Base-by-base conservation (phyloP, 2,329 filamentous ascomycete genomes). In the Pseudogymnoascus sp. region DNA sequence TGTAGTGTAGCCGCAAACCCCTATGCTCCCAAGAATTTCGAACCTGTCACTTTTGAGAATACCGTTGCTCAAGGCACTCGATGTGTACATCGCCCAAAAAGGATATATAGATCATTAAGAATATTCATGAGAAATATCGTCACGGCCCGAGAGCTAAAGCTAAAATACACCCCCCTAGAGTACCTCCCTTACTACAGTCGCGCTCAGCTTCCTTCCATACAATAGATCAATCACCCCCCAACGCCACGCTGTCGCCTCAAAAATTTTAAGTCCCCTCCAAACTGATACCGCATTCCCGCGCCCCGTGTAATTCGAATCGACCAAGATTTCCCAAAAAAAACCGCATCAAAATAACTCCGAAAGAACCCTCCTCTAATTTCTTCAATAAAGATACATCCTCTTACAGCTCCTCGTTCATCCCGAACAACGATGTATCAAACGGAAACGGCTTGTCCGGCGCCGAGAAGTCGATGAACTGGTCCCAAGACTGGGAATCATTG, bases 401-500 rank as follows among this genome's bases (percentile, higher is more conserved):
- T 39, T 59, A 59, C 55, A 59, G 36, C 19, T 39, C 55, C 11
- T 71, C 71, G 64, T 78, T 75, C 67, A 80, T 69, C 23, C 73
- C 74, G 68, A 76, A 82, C 12, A 79, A 65, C 5, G 72, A 73
- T 52, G 76, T 76, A 64, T 85, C 82, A 61, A 86, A 73, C 65
- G 76, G 69, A 65, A 84, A 82, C 0, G 80, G 77, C 70, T 84
- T 84, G 60, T 75, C 75, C 65, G 83, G 82, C 68, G 82, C 79
- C 0, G 72, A 69, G 25, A 59, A 49, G 61, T 72, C 69, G 3
- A 76, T 69, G 38, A 81, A 69, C n/a, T 84, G 80, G 36, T 84
- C 82, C 79, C 81, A 82, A 5, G 66, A 65, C 60, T 62, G 71
- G 23, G 70, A 69, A 64, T 69, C 69, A 16, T 71, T 69, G 25